Conservation (phyloP, 352 stramenopile genomes). For the Ophiocytium majus region DNA sequence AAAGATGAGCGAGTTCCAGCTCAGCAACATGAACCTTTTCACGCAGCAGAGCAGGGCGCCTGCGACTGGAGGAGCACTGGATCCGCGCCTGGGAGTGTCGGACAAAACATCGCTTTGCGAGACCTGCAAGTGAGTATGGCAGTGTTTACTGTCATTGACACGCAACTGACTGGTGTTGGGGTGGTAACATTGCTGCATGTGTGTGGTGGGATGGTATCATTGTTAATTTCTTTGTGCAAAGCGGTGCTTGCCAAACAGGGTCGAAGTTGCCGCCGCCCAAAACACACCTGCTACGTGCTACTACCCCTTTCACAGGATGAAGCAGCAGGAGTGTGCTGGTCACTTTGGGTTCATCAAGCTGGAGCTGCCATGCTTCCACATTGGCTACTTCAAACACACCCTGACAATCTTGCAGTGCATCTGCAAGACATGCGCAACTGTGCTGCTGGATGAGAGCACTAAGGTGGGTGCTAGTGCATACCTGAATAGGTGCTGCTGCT, state of each 20-base stretch:
- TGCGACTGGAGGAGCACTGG: constrained; percentile 85
- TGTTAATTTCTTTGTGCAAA: not conserved
- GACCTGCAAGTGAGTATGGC: constrained; percentile 68
- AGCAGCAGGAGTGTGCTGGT: constrained; percentile 92
- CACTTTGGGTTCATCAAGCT: constrained; percentile 98
- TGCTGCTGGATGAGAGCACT: constrained; percentile 86
- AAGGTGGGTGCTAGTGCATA: too few species aligned
- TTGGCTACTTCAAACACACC: constrained; percentile 98
- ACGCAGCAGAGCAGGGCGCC: constrained; percentile 89
- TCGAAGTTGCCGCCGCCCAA: too few species aligned
- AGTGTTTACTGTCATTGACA: too few species aligned
- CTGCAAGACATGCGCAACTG: constrained; percentile 90
- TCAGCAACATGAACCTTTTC: constrained; percentile 85
- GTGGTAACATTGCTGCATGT: not conserved
- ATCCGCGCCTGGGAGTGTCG: constrained; percentile 92
- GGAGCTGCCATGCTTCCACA: constrained; percentile 98
- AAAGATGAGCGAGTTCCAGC: constrained; percentile 48
- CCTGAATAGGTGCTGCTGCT: too few species aligned
- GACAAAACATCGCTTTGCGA: constrained; percentile 94
- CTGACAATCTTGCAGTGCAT: constrained; percentile 96
- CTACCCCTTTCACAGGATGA: constrained; percentile 68
- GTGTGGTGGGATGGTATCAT: not conserved
- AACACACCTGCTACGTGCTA: too few species aligned
- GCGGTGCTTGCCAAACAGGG: too few species aligned
- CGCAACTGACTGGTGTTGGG: too few species aligned